Evolutionary conservation across 768 basidiomycete genomes (phyloP).

Genomic region (Kwoniella sp.): DNA sequence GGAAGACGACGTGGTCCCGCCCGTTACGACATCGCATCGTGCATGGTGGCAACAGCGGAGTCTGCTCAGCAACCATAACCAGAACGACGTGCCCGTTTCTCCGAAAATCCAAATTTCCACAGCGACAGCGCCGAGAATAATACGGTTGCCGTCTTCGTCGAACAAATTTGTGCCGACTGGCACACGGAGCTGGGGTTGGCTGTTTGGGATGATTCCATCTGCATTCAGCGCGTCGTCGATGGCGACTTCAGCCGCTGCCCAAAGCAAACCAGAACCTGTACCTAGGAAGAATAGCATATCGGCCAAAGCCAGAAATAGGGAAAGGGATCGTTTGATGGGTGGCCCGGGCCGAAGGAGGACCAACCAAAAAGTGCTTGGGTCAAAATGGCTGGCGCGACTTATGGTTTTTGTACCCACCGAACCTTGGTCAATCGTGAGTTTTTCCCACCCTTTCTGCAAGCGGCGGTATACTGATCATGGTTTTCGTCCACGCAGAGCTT

Average conservation of each 20-base stretch:
- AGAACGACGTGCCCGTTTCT: slow-evolving; percentile 11
- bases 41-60: slow-evolving; percentile 28
- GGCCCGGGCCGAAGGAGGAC: slow-evolving; percentile 12
- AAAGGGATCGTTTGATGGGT: slow-evolving; percentile 36
- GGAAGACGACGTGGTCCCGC: slow-evolving; percentile 28
- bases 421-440: slow-evolving; percentile 44
- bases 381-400: slow-evolving; percentile 34
- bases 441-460: neutral
- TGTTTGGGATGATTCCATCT: slow-evolving; percentile 21
- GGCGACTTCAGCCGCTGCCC: neutral
- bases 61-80: neutral
- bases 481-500: slow-evolving; percentile 57
- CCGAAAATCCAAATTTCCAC: slow-evolving; percentile 27
- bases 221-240: slow-evolving; percentile 1
- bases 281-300: slow-evolving; percentile 20
- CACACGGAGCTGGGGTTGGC: slow-evolving; percentile 34
- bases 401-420: slow-evolving; percentile 38
- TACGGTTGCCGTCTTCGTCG: slow-evolving; percentile 11
- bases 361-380: slow-evolving; percentile 23
- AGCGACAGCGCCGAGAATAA: slow-evolving; percentile 1
- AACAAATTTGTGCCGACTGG: slow-evolving; percentile 32
- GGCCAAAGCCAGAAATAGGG: slow-evolving; percentile 30
- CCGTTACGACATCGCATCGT: slow-evolving; percentile 11
- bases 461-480: neutral
- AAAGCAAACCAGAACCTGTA: neutral